These are phyloP conservation scores for Eucalyptus virginea DNA, from an alignment of 345 rosid genomes.

Conservation along the genomic window DNA sequence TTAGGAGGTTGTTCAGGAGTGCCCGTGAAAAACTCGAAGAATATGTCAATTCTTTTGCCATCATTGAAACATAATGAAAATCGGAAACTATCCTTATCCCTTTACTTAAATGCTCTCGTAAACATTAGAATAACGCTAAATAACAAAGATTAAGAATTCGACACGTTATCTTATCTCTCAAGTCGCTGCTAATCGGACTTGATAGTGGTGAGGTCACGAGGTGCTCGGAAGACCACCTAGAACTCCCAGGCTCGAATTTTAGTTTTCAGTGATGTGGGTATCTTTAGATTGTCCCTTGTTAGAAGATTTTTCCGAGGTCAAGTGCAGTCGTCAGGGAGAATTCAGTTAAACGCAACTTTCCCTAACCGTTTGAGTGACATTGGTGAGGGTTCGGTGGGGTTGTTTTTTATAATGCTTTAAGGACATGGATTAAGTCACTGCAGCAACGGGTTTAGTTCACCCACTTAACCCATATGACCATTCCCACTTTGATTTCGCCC, in stretches of 20 bases:
- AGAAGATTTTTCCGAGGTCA: not conserved
- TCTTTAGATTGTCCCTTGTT: not conserved
- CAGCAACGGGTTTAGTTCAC: conserved; percentile 1
- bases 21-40: not conserved
- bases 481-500: not conserved
- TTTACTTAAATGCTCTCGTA: not conserved
- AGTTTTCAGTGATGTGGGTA: not conserved
- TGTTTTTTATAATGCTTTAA: not conserved
- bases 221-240: not conserved
- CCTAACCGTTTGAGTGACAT: not conserved
- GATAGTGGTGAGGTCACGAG: not conserved
- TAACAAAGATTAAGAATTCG: not conserved
- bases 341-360: not conserved
- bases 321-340: not conserved
- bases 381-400: not conserved
- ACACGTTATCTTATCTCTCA: not conserved
- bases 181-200: not conserved
- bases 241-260: not conserved
- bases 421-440: not conserved
- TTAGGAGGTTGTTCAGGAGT: not conserved
- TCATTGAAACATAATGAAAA: not conserved
- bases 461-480: conserved; percentile 1
- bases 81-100: not conserved
- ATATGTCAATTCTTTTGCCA: not conserved
- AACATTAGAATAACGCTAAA: not conserved